phyloP scores from a whole-genome alignment of 2,329 filamentous ascomycete species.

The Lasiodiplodia theobromae region DNA sequence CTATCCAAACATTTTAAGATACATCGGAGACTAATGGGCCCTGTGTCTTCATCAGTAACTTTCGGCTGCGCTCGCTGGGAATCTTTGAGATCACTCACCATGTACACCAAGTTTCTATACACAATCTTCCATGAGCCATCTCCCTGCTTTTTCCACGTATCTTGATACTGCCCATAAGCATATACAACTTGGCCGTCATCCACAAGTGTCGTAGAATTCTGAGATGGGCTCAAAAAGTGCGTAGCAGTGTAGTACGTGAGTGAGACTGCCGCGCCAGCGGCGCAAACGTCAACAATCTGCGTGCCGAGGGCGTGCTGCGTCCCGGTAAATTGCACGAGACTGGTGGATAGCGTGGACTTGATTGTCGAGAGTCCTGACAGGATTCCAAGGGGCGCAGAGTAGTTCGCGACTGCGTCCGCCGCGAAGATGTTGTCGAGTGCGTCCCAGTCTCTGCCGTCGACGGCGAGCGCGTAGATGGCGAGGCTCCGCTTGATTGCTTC shows the following conservation, averaged over 20 bases:
- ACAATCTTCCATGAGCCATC: constrained; percentile 10
- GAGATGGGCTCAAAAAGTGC: constrained; percentile 7
- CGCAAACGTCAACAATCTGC: not conserved
- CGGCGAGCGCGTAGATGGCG: constrained; percentile 33
- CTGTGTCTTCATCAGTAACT: not conserved
- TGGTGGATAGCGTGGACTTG: constrained; percentile 16
- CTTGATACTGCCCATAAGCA: constrained; percentile 21
- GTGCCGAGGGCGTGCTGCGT: constrained; percentile 18
- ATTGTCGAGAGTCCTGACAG: constrained; percentile 22
- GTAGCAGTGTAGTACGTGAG: constrained; percentile 24
- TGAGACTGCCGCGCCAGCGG: not conserved
- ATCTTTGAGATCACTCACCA: constrained; percentile 5
- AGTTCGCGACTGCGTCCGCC: constrained; percentile 32
- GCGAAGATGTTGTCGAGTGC: constrained; percentile 32
- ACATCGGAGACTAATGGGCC: not conserved
- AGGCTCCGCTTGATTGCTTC: constrained; percentile 32
- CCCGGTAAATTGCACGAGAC: constrained; percentile 1
- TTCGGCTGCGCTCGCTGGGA: not conserved
- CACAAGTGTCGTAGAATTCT: not conserved
- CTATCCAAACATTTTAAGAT: not conserved
- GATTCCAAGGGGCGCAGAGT: constrained; percentile 31
- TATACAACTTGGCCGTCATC: not conserved
- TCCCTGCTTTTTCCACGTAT: constrained; percentile 4
- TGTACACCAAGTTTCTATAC: constrained; percentile 20
- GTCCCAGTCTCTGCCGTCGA: constrained; percentile 35